Base-by-base conservation (phyloP, 805 yeast genomes). In the Candida arabinofermentans region DNA sequence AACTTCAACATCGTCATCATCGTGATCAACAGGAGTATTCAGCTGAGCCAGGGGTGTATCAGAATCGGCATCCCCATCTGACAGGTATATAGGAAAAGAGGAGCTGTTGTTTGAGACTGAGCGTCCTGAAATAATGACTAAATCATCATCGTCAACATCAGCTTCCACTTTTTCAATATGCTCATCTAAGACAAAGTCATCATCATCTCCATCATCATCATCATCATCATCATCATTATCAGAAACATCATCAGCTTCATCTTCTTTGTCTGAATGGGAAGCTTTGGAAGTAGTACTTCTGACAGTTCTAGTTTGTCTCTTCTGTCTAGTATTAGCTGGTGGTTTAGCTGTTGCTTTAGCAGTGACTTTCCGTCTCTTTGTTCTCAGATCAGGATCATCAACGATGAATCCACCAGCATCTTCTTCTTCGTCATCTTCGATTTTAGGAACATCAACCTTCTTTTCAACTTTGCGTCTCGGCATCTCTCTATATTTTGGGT, bases 341-440 rank as follows among this genome's bases (percentile, higher is more conserved):
- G n/a, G n/a, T n/a, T n/a, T n/a, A n/a, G n/a, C n/a, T n/a, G n/a
- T n/a, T n/a, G n/a, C n/a, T 26, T 48, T 19, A 35, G 43, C 12
- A 30, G 24, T 22, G 34, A 46, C 50, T 34, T 49, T 47, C 16
- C 50, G 42, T 16, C 58, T 26, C 49, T 48, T 46, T 48, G 36
- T 31, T 33, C 46, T 44, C 16, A 48, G 31, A 18, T 55, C 56
- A 9, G 67, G 66, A 44, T 70, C 75, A 47, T 67, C 63, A 7
- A 57, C 55, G 3, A 71, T 52, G 46, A 72, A 71, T 16, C 75
- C 77, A 8, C 75, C 77, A n/a, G 48, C 64, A 10, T 14, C 41
- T 13, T 37, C 44, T 34, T 32, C 44, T 9, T 37, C 44, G 4
- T 30, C 21, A 10, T 39, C 48, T 16, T 27, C 30, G 22, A n/a